These are phyloP conservation scores for Verticillium zaregamsianum DNA, from an alignment of 2,329 filamentous ascomycete genomes.

Conservation along the genomic window DNA sequence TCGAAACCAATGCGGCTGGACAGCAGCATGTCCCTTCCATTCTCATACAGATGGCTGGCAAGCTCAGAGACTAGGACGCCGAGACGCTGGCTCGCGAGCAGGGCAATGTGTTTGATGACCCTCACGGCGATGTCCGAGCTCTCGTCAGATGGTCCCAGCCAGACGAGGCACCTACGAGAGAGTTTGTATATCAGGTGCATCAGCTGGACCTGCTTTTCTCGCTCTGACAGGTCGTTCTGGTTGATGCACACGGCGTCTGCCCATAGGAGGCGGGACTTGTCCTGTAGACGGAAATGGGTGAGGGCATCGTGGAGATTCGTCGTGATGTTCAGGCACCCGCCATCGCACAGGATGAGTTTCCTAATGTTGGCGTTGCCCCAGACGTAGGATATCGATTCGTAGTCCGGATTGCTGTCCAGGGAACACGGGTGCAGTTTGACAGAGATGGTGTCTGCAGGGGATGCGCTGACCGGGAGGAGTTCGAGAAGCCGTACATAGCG, in stretches of 20 bases:
- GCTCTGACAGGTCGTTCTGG: slow-evolving; percentile 5
- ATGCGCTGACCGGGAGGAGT: background rate
- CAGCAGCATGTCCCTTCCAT: background rate
- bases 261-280: slow-evolving; percentile 23
- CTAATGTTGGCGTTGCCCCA: background rate
- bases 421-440: background rate
- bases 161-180: slow-evolving; percentile 1
- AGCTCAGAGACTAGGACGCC: background rate
- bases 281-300: slow-evolving; percentile 20
- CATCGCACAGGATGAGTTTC: slow-evolving; percentile 12
- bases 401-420: background rate
- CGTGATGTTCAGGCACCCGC: slow-evolving; percentile 20
- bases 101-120: background rate
- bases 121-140: background rate
- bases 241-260: slow-evolving; percentile 29
- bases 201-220: slow-evolving; percentile 1
- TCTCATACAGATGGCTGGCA: background rate
- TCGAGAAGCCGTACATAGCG: background rate
- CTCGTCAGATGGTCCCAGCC: slow-evolving; percentile 1
- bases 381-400: background rate
- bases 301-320: slow-evolving; percentile 25
- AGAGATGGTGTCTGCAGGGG: background rate
- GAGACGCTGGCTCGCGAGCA: background rate
- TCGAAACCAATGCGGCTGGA: background rate
- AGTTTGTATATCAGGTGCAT: slow-evolving; percentile 5